A percentile compares a stretch with the other conserved stretches of the same genome.
These are phyloP conservation scores for Aphanomyces stellatus DNA, from an alignment of 352 stramenopile species.

Conservation along the genomic window DNA sequence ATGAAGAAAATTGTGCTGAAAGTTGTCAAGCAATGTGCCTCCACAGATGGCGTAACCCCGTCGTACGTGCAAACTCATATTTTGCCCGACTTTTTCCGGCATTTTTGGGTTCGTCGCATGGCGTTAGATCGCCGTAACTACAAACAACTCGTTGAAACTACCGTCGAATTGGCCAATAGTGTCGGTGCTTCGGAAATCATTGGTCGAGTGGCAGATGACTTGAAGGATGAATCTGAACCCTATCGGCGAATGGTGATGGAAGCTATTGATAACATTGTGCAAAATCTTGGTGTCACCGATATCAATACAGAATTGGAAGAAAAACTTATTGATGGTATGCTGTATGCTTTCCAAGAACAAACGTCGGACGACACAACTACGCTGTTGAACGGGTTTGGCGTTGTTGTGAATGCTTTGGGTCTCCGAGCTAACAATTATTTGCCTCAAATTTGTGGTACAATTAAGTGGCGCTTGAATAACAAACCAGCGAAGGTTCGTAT, in stretches of 20 bases:
- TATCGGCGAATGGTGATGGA: slow-evolving; percentile 99
- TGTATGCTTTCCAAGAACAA: slow-evolving; percentile 99
- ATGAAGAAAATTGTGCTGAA: slow-evolving; percentile 99
- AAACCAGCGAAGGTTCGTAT: slow-evolving; percentile 98
- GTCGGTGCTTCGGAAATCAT: slow-evolving; percentile 99
- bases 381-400: slow-evolving; percentile 98
- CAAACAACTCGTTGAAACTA: slow-evolving; percentile 98
- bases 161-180: slow-evolving; percentile 97
- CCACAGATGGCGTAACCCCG: slow-evolving; percentile 96
- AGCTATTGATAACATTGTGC: slow-evolving; percentile 96
- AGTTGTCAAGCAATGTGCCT: slow-evolving; percentile 97
- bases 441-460: slow-evolving; percentile 97
- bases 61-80: slow-evolving; percentile 98
- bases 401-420: slow-evolving; percentile 96
- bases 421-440: slow-evolving; percentile 97
- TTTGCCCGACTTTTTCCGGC: slow-evolving; percentile 97
- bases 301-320: slow-evolving; percentile 97
- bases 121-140: slow-evolving; percentile 97
- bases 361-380: slow-evolving; percentile 90
- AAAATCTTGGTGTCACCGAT: slow-evolving; percentile 94
- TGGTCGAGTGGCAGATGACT: slow-evolving; percentile 94
- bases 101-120: slow-evolving; percentile 99
- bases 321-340: slow-evolving; percentile 98
- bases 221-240: slow-evolving; percentile 99
- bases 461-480: slow-evolving; percentile 99